phyloP scores from a whole-genome alignment of 2,329 filamentous ascomycete species.

The Cladophialophora immunda region DNA sequence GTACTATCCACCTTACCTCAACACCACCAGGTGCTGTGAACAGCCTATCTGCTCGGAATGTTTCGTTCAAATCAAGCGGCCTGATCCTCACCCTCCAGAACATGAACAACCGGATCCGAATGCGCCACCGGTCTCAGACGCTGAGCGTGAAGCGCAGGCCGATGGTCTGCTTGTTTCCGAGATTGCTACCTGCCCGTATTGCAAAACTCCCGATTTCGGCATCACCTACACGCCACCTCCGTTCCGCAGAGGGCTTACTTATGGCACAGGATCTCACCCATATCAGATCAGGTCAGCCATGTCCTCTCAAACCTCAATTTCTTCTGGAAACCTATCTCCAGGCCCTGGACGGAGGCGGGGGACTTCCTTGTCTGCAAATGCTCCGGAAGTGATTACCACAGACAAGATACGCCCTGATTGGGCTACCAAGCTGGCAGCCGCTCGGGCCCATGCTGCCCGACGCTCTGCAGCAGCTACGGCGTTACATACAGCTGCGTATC shows the following conservation, averaged over 20 bases:
- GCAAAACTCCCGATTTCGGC: conserved; percentile 92
- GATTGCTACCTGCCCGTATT: conserved; percentile 91
- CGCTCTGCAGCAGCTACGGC: conserved; percentile 92
- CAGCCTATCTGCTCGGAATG: conserved; percentile 98
- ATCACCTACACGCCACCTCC: conserved; percentile 92
- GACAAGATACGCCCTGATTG: conserved; percentile 94
- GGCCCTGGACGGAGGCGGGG: conserved; percentile 63
- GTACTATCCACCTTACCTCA: conserved; percentile 93
- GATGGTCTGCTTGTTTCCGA: conserved; percentile 82
- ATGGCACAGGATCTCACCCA: conserved; percentile 63
- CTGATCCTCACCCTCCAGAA: conserved; percentile 88
- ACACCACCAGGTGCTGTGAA: conserved; percentile 93
- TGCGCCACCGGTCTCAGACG: conserved; percentile 46
- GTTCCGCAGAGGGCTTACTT: conserved; percentile 83
- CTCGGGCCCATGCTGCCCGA: conserved; percentile 83
- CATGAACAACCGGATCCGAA: conserved; percentile 64
- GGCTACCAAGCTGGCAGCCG: conserved; percentile 86
- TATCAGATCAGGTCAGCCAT: conserved; percentile 72
- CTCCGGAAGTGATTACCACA: conserved; percentile 87
- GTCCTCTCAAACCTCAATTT: conserved; percentile 85
- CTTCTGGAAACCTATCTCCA: conserved; percentile 60
- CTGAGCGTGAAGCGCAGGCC: conserved; percentile 51
- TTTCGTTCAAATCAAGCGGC: conserved; percentile 97
- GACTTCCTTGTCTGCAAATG: conserved; percentile 79
- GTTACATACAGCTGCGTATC: conserved; percentile 90